A percentile compares a stretch with the other conserved stretches of the same genome.
Evolutionary conservation across 1,139 yeast genomes (phyloP).

Genomic region (Eremothecium coryli): DNA sequence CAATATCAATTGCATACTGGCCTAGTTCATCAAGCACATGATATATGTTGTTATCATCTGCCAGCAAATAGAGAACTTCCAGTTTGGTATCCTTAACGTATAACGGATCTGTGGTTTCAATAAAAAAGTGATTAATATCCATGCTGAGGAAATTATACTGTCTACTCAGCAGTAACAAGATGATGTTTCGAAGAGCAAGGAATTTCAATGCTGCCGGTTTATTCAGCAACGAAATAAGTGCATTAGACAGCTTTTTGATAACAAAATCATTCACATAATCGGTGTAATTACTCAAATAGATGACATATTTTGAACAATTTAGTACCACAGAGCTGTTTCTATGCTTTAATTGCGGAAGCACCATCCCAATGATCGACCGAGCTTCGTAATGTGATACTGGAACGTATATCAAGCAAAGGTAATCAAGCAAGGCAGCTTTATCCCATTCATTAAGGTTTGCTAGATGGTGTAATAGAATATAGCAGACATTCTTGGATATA

Average conservation of each 20-base stretch:
- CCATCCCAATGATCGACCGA: conserved; percentile 52
- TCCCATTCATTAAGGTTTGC: conserved; percentile 58
- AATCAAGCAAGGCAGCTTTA: conserved; percentile 59
- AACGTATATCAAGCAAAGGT: conserved; percentile 53
- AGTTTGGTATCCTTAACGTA: conserved; percentile 85
- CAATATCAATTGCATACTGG: conserved; percentile 82
- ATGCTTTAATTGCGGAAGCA: conserved; percentile 68
- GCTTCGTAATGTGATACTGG: conserved; percentile 67
- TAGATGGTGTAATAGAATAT: conserved; percentile 18
- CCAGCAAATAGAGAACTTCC: conserved; percentile 74
- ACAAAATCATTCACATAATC: conserved; percentile 33
- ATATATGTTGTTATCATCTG: conserved; percentile 52
- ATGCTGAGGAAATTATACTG: conserved; percentile 48
- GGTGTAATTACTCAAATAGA: conserved; percentile 67
- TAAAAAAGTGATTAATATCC: conserved; percentile 71
- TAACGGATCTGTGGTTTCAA: conserved; percentile 76
- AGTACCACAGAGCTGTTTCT: conserved; percentile 75
- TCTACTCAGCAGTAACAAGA: conserved; percentile 59
- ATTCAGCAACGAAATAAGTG: conserved; percentile 60
- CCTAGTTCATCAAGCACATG: conserved; percentile 66
- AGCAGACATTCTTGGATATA: conserved; percentile 16
- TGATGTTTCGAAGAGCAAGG: conserved; percentile 70
- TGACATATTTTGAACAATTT: conserved; percentile 62
- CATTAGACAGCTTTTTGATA: conserved; percentile 57
- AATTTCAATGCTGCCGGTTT: conserved; percentile 83